Evolutionary conservation across 2,329 filamentous ascomycete genomes (phyloP).

Genomic region (Teratosphaeria gauchensis): DNA sequence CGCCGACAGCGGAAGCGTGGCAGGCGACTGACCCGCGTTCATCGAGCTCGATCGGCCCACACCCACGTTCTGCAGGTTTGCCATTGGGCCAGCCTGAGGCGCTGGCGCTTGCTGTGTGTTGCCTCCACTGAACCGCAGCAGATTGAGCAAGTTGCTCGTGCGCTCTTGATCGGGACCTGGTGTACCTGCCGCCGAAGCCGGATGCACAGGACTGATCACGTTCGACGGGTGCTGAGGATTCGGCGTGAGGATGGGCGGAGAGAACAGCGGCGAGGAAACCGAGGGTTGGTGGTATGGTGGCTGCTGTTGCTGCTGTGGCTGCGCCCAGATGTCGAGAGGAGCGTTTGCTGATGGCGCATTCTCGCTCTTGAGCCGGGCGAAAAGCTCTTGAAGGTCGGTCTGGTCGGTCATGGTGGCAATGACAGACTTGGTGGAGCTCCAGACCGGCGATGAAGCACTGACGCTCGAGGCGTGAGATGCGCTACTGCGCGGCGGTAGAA

Average conservation of each 20-base stretch:
- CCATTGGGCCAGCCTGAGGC: conserved; percentile 20
- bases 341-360: neutral
- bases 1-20: conserved; percentile 35
- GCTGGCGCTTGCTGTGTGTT: conserved; percentile 26
- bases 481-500: neutral
- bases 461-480: neutral
- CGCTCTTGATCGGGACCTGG: conserved; percentile 29
- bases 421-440: too few relatives aligned
- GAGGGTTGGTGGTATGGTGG: conserved; percentile 41
- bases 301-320: conserved; percentile 23
- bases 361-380: conserved; percentile 9
- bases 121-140: conserved; percentile 50
- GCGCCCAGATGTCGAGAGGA: conserved; percentile 5
- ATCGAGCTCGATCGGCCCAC: conserved; percentile 3
- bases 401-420: neutral
- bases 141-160: conserved; percentile 47
- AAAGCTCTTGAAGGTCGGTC: conserved; percentile 11
- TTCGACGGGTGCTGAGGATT: conserved; percentile 49
- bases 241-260: conserved; percentile 43
- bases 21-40: neutral
- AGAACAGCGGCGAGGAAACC: conserved; percentile 49
- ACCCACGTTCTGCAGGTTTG: conserved; percentile 27
- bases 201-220: conserved; percentile 47
- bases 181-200: conserved; percentile 33
- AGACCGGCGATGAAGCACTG: neutral